A percentile compares a stretch with the other conserved stretches of the same genome.
Conservation (phyloP, 768 basidiomycete species). For the Rhodotorula graminis region DNA sequence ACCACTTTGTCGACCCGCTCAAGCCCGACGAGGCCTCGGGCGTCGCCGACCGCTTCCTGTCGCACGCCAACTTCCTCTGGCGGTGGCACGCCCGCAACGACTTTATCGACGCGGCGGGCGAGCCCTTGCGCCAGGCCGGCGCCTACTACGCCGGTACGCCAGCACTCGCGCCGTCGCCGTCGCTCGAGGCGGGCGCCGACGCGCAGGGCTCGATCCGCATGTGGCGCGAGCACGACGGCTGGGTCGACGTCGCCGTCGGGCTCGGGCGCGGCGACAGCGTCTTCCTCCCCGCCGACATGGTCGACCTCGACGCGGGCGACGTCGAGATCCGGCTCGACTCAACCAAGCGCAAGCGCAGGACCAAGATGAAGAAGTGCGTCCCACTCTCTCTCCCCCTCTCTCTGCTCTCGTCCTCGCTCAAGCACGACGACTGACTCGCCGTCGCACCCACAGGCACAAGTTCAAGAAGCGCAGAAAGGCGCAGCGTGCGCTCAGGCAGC, state of each 20-base stretch:
- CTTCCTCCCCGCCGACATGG: slow-evolving; percentile 36
- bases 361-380: slow-evolving; percentile 26
- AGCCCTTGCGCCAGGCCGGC: slow-evolving; percentile 21
- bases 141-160: slow-evolving; percentile 5
- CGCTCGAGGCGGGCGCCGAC: not conserved
- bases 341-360: slow-evolving; percentile 34
- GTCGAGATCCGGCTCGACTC: slow-evolving; percentile 25
- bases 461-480: slow-evolving; percentile 40
- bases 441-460: slow-evolving; percentile 19
- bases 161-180: not conserved
- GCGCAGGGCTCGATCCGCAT: slow-evolving; percentile 17
- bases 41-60: slow-evolving; percentile 33
- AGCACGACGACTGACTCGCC: not conserved
- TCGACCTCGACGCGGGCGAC: slow-evolving; percentile 21
- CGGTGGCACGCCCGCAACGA: slow-evolving; percentile 18
- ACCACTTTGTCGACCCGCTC: slow-evolving; percentile 32
- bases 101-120: slow-evolving; percentile 4
- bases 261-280: not conserved
- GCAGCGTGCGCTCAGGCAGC: slow-evolving; percentile 32
- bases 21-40: slow-evolving; percentile 19
- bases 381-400: no score
- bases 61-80: slow-evolving; percentile 19
- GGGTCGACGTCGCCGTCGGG: slow-evolving; percentile 1
- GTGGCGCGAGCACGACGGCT: slow-evolving; percentile 31
- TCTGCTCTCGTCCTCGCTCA: no score